Base-by-base conservation (phyloP, 2,329 filamentous ascomycete genomes). In the Epicoccum nigrum region DNA sequence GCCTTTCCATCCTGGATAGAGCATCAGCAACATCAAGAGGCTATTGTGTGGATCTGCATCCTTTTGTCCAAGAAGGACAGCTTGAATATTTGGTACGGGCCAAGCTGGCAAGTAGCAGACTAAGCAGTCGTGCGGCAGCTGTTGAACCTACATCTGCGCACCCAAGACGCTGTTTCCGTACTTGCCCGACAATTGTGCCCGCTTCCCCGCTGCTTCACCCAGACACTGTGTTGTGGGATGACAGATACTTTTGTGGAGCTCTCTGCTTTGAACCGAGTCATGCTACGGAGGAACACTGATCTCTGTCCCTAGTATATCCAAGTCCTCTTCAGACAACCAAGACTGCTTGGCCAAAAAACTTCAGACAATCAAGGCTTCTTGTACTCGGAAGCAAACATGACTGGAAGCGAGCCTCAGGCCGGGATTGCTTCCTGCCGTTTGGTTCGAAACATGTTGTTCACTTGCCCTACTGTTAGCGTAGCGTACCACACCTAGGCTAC, bases 281-380 rank as follows among this genome's bases (percentile, higher is more conserved):
- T 45, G 32, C 9, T 34, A 13, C 19, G n/a, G 11, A 39, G 19
- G 11, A 16, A 37, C n/a, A 32, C 43, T 38, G 44, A 16, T 33
- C 16, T 19, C 13, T 13, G 21, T 28, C 4, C 9, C 7, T 28
- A 17, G 28, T 16, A 21, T 39, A 39, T 11, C 15, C 33, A 23
- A 17, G 4, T 40, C 17, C 31, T 37, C 9, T 13, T 16, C 30
- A 25, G 42, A 48, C 37, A 33, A 45, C 41, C 44, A 52, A 57
- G 51, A 42, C 23, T 40, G 46, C 51, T 57, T 56, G 53, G 56
- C 56, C 39, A 28, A 33, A 19, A 17, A 15, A 21, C 30, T 31
- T 40, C 44, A 53, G 42, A 55, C 51, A 44, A 39, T 54, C 30
- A 49, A 53, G 56, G 39, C 33, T 32, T 44, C 45, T 45, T 33